A percentile compares a stretch with the other conserved stretches of the same genome.
Conservation (phyloP, 164 flowering plant genomes). For the Kingdonia uniflora region DNA sequence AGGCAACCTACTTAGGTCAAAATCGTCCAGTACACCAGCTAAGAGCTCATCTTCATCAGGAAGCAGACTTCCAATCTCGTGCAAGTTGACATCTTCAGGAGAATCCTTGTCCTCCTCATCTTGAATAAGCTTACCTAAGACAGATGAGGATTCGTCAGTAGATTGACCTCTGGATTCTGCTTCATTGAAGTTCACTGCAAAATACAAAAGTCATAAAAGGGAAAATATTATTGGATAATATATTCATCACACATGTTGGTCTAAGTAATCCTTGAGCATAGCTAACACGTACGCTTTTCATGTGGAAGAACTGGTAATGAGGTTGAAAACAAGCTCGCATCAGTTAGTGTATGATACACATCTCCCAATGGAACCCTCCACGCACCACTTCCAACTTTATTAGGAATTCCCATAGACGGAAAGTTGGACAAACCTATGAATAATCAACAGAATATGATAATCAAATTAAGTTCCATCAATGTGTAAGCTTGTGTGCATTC, state of each 20-base stretch:
- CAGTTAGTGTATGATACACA: constrained; percentile 46
- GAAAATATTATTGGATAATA: neutral
- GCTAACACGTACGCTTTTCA: constrained; percentile 48
- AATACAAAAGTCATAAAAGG: constrained; percentile 2
- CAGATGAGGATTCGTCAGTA: constrained; percentile 38
- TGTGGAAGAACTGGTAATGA: constrained; percentile 90
- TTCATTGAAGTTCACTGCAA: constrained; percentile 53
- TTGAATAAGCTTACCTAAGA: constrained; percentile 22
- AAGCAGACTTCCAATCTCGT: constrained; percentile 52
- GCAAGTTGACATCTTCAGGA: constrained; percentile 33
- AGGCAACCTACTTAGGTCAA: constrained; percentile 69
- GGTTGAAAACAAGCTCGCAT: constrained; percentile 75
- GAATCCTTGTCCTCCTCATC: constrained; percentile 32
- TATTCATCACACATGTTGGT: neutral
- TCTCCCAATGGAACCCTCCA: constrained; percentile 38
- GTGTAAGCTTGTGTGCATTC: neutral
- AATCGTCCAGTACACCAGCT: constrained; percentile 82
- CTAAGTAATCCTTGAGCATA: neutral
- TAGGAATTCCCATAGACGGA: constrained; percentile 17
- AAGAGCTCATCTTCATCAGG: constrained; percentile 93
- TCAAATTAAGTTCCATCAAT: neutral
- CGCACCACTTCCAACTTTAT: constrained; percentile 26
- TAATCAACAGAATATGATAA: neutral
- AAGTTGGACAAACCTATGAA: constrained; percentile 30
- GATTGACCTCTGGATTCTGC: constrained; percentile 23